Conservation (phyloP, 306 rosid species). For the Canavalia ensiformis region DNA sequence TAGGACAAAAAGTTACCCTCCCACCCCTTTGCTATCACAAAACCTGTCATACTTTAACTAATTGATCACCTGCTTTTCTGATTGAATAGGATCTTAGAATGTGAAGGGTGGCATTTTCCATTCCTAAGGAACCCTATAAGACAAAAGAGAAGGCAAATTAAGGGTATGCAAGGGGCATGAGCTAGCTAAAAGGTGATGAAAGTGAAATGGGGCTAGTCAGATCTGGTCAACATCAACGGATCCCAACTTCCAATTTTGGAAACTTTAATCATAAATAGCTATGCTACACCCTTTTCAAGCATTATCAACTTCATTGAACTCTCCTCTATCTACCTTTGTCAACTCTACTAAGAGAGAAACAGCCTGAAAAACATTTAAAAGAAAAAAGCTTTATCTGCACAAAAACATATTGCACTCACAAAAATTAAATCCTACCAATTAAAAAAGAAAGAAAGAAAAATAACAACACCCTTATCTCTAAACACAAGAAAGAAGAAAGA, state of each 20-base stretch:
- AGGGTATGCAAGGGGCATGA: constrained; percentile 58
- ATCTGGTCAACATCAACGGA: constrained; percentile 86
- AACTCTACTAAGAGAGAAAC: constrained; percentile 61
- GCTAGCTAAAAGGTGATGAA: constrained; percentile 62
- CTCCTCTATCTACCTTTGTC: constrained; percentile 60
- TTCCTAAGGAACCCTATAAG: constrained; percentile 59
- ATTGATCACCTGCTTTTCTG: constrained; percentile 57
- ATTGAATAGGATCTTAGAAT: constrained; percentile 64
- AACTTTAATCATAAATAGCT: constrained; percentile 50
- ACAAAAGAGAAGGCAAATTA: constrained; percentile 52
- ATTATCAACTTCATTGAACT: constrained; percentile 59
- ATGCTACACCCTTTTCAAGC: constrained; percentile 51
- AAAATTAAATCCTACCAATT: constrained; percentile 48
- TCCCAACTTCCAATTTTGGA: constrained; percentile 64
- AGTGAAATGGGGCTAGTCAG: constrained; percentile 68
- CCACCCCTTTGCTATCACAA: constrained; percentile 66
- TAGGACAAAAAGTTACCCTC: constrained; percentile 64
- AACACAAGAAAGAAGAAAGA: constrained; percentile 72
- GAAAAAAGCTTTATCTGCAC: constrained; percentile 48
- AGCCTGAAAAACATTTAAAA: constrained; percentile 53
- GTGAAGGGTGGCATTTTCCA: constrained; percentile 71
- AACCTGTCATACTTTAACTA: constrained; percentile 77
- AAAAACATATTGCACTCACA: constrained; percentile 43
- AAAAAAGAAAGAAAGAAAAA: constrained; percentile 49
- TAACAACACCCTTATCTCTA: constrained; percentile 61